Percentiles rank a stretch among this genome's conserved stretches.
Evolutionary conservation across 345 rosid genomes (phyloP).

Genomic region (Eucalyptus shirleyi): DNA sequence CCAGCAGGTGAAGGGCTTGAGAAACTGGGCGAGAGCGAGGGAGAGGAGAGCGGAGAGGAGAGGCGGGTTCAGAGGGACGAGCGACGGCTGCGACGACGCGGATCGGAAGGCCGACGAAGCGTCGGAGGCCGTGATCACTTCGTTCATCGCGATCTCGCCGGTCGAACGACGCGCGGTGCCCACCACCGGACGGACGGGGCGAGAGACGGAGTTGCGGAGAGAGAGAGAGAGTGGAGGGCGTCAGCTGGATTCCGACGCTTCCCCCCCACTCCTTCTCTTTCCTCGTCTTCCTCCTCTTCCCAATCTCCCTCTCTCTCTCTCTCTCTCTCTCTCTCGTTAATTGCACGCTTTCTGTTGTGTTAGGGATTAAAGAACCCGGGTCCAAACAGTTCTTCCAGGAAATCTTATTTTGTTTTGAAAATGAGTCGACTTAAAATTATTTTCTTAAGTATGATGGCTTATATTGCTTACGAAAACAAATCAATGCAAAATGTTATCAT

Average conservation of each 20-base stretch:
- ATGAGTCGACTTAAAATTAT: too few relatives aligned
- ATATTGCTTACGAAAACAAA: too few relatives aligned
- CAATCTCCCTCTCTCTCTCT: not conserved
- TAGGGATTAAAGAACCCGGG: not conserved
- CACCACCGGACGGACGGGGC: not conserved
- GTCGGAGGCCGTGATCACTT: constrained; percentile 31
- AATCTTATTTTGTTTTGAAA: not conserved
- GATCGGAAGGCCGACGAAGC: constrained; percentile 21
- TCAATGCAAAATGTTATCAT: rapidly evolving
- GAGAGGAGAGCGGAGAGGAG: constrained; percentile 38
- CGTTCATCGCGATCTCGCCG: constrained; percentile 18
- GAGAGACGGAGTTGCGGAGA: not conserved
- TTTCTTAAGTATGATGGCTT: too few relatives aligned
- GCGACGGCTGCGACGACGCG: constrained; percentile 9
- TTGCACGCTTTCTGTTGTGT: not conserved
- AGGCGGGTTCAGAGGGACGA: constrained; percentile 22
- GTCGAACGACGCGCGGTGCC: not conserved
- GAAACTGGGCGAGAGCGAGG: constrained; percentile 37
- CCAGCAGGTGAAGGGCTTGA: constrained; percentile 47
- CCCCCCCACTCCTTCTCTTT: not conserved
- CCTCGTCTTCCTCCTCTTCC: not conserved
- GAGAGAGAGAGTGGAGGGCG: not conserved
- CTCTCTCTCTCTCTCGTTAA: not conserved
- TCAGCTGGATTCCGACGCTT: not conserved
- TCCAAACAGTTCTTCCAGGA: not conserved